phyloP scores from a whole-genome alignment of 2,329 filamentous ascomycete species.

The Paracorniculantispora psalliotae region DNA sequence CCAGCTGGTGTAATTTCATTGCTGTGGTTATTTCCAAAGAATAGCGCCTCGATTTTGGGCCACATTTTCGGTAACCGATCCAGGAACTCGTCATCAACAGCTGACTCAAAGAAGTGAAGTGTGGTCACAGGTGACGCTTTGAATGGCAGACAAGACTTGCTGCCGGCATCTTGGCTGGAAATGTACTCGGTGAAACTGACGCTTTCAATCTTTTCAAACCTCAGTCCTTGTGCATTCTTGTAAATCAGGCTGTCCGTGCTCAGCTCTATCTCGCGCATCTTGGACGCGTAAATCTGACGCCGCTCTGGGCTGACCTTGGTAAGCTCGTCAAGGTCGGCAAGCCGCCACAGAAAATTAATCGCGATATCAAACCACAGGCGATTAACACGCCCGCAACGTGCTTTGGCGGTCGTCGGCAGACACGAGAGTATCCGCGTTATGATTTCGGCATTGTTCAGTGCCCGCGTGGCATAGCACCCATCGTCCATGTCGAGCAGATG shows the following conservation, averaged over 20 bases:
- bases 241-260: no score
- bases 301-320: neutral
- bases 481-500: neutral
- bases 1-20: neutral
- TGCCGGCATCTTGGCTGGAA: neutral
- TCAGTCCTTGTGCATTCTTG: no score
- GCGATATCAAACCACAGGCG: neutral
- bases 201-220: neutral
- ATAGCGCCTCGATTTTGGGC: neutral
- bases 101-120: neutral
- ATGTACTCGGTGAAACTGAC: neutral
- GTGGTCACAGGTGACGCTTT: neutral
- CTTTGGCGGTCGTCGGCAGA: neutral
- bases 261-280: no score
- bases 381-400: neutral
- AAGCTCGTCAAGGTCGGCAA: neutral
- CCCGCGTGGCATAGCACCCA: neutral
- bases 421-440: neutral
- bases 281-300: neutral
- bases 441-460: neutral
- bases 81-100: neutral
- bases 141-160: neutral
- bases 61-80: neutral
- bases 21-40: neutral
- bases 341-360: neutral